phyloP scores from a whole-genome alignment of 257 asterid species.

The Capsicum pubescens region DNA sequence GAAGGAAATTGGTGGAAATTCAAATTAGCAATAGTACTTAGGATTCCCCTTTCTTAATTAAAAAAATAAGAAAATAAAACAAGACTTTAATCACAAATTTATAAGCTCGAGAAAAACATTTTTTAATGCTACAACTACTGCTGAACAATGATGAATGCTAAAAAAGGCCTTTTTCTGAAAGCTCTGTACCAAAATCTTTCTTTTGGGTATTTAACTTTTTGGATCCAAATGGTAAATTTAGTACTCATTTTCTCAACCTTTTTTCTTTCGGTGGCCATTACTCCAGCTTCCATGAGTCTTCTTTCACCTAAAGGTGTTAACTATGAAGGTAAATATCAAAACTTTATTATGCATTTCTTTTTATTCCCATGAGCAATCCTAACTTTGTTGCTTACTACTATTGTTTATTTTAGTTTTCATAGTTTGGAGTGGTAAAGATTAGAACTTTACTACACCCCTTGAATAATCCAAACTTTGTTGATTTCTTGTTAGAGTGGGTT shows the following conservation, averaged over 20 bases:
- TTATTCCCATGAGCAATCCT: background rate
- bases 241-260: constrained; percentile 44
- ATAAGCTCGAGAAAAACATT: constrained; percentile 23
- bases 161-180: constrained; percentile 30
- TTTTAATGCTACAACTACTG: background rate
- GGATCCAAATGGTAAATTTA: constrained; percentile 53
- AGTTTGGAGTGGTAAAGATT: constrained; percentile 6
- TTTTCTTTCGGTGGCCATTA: constrained; percentile 40
- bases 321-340: constrained; percentile 66
- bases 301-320: constrained; percentile 97
- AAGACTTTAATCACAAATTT: constrained; percentile 12
- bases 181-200: constrained; percentile 30
- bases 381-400: background rate
- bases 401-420: background rate
- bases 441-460: background rate
- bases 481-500: too few species aligned
- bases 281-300: constrained; percentile 55
- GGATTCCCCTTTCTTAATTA: constrained; percentile 20
- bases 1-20: background rate
- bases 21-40: background rate
- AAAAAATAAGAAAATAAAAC: background rate
- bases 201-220: constrained; percentile 29
- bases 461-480: too few species aligned
- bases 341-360: constrained; percentile 24
- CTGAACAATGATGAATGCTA: constrained; percentile 22